Evolutionary conservation across 345 rosid species (phyloP).

Genomic region (Adansonia digitata): DNA sequence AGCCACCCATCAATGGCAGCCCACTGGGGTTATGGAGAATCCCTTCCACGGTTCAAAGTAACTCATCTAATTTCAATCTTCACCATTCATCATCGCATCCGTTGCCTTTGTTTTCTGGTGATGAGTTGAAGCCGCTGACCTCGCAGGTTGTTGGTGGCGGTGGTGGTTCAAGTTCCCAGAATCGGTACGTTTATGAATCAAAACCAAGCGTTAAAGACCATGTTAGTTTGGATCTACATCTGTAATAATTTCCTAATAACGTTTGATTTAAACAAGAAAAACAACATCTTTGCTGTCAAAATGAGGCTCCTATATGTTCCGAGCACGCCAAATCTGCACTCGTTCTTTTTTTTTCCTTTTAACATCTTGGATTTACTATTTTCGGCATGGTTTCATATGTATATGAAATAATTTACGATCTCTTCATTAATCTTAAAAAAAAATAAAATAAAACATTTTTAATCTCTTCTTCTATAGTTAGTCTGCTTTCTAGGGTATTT

Average conservation of each 20-base stretch:
- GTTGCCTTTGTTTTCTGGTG: constrained; percentile 36
- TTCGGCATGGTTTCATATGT: constrained; percentile 12
- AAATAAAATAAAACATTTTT: neutral
- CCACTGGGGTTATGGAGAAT: constrained; percentile 73
- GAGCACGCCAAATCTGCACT: neutral
- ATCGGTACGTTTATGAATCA: constrained; percentile 39
- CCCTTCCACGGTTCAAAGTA: constrained; percentile 39
- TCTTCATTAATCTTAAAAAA: constrained; percentile 1
- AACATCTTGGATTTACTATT: constrained; percentile 1
- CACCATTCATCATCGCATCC: constrained; percentile 36
- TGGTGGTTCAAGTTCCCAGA: constrained; percentile 32
- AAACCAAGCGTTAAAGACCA: constrained; percentile 58
- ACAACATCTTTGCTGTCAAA: too few relatives aligned
- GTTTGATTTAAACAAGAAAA: neutral
- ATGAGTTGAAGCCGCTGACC: constrained; percentile 30
- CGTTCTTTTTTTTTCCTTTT: neutral
- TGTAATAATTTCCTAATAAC: constrained; percentile 33
- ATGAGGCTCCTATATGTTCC: constrained; percentile 7
- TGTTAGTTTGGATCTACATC: constrained; percentile 97
- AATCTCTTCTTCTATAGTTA: neutral
- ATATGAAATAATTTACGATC: constrained; percentile 14
- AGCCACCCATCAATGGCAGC: constrained; percentile 64
- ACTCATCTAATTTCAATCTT: constrained; percentile 20
- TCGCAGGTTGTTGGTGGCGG: constrained; percentile 19
- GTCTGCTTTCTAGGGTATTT: neutral